Evolutionary conservation across 1,284 basidiomycete species (phyloP), one percentile per base, ranked within the genome.

Genomic region (Spongispora temasekensis): DNA sequence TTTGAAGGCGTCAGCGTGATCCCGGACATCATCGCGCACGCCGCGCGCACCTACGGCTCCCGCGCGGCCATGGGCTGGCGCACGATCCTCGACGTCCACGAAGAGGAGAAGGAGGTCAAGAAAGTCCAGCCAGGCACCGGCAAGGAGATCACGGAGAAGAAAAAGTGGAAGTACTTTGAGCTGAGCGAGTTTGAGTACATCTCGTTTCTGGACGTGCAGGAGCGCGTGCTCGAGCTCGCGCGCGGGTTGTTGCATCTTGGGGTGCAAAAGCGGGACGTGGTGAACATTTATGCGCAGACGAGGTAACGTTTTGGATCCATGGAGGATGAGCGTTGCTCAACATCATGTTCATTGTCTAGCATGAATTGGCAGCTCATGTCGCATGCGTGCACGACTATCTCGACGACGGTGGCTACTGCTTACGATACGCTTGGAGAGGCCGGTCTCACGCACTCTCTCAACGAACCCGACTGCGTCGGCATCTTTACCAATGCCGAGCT

Each of bases 121-220:
- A 96, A 95, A n/a, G n/a, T n/a, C n/a, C n/a, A n/a, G 82, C 78
- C 80, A 28, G 84, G 94, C 56, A 85, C 84, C 56, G 97, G 96
- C 46, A 89, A 96, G 75, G 88, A 95, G 74, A 81, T 90, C 54
- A 89, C 79, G 40, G 91, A 96, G 82, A 91, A 79, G 74, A 98
- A 98, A 86, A 94, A 83, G 62, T 99, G 97, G 96, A 93, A 91
- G 74, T 98, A 92, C 79, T 98, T 93, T 77, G 87, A 97, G 79
- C 84, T 99, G 62, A 91, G 89, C 75, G 90, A 91, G 64, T 97
- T 90, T 81, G 85, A 91, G 76, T 97, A 90, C 77, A 77, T 91
- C 70, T 84, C 77, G 57, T 97, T 86, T 75, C 68, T 90, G 61
- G 83, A 95, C 67, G 81, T 94, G 60, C 81, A 88, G 69, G 82